These are phyloP conservation scores for Lachancea cidri DNA, from an alignment of 805 yeast species.

Conservation along the genomic window DNA sequence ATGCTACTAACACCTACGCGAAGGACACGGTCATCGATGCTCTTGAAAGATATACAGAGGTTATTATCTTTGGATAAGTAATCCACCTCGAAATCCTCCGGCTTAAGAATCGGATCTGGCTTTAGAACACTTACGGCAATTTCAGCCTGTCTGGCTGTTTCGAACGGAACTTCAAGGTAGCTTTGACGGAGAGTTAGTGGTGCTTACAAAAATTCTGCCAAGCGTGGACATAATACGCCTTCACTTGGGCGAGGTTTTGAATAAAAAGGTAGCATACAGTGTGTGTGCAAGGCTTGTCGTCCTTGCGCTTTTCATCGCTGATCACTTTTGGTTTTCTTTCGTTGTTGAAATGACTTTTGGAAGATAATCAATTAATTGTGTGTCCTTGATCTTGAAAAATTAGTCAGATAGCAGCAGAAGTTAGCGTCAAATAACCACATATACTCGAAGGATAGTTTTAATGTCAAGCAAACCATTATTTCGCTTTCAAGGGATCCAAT, in stretches of 20 bases:
- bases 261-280: conserved; percentile 13
- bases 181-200: conserved; percentile 19
- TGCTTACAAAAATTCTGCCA: too few species aligned
- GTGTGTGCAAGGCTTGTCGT: conserved; percentile 14
- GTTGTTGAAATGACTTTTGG: too few species aligned
- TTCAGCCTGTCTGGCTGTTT: conserved; percentile 48
- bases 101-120: conserved; percentile 81
- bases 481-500: neutral
- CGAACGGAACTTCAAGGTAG: conserved; percentile 59
- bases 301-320: conserved; percentile 1
- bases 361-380: too few species aligned
- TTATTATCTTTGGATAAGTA: conserved; percentile 35
- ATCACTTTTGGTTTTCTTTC: neutral
- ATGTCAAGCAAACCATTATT: neutral
- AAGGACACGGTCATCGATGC: conserved; percentile 66
- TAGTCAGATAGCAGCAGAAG: neutral
- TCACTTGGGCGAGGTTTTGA: neutral
- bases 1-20: conserved; percentile 82
- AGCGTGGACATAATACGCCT: too few species aligned
- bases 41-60: conserved; percentile 48
- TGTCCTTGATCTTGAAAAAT: neutral
- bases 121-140: conserved; percentile 56
- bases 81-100: conserved; percentile 52
- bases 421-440: neutral
- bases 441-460: too few species aligned